Evolutionary conservation across 1,284 basidiomycete genomes (phyloP), one percentile per base, ranked within the genome.

Genomic region (Neonothopanus nambi): DNA sequence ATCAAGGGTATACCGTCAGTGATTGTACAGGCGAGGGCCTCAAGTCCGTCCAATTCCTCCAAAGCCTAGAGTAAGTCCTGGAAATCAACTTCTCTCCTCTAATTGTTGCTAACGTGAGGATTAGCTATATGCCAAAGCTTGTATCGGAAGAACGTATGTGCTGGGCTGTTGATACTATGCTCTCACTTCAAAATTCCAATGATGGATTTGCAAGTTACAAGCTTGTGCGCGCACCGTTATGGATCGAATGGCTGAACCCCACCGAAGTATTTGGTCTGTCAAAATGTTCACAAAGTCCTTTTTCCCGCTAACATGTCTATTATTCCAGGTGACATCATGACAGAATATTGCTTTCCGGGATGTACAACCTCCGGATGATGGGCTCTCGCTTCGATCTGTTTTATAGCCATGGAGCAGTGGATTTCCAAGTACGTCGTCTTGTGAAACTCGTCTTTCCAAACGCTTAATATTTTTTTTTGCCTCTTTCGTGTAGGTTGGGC

Each of bases 161-260:
- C 59, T 91, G 97, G 67, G 81, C 93, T 0, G 87, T 98, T 36
- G 95, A 99, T 65, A 80, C 94, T 2, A 69, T 99, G 59, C 78
- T 99, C 17, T 84, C 84, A 8, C 77, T 99, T 76, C 96, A 98
- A 69, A 98, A 98, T 67, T 66, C 80, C 0, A 78, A 85, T 55
- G 97, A 96, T 4, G 97, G 96, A 0, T 98, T 92, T 65, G 95
- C 96, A 12, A 93, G 88, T 62, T 99, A 99, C 67, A 97, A 99
- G 70, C 81, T 88, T 15, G 85, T 95, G 58, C 84, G 97, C 52
- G 96, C 90, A 0, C 87, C 92, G 2, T 66, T 72, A 42, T 84
- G 87, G 78, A 76, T 98, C 47, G 95, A 98, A 67, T 79, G 73
- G 70, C 74, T 98, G 28, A 98, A 98, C 65, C 89, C 93, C 8